Base-by-base conservation (phyloP, 2,329 filamentous ascomycete genomes). In the Colletotrichum filicis region DNA sequence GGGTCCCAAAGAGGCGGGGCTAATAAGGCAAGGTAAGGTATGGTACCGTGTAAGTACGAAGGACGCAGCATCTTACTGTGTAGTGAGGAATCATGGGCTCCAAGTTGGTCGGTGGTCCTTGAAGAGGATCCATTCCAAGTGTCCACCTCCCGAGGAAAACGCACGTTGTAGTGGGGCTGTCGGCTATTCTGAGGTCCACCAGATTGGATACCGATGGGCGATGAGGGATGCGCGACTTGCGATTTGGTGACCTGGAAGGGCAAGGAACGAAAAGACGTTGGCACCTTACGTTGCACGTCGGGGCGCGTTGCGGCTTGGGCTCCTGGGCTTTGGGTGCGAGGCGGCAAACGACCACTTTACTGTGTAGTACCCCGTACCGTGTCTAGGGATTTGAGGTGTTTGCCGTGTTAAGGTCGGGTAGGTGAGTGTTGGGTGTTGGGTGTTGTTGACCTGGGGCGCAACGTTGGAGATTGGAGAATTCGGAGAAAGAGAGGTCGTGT, bases 131-230 rank as follows among this genome's bases (percentile, higher is more conserved):
- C 62, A 65, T 65, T 16, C 32, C 32, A n/a, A 56, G 22, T 56
- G 24, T 37, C 62, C 62, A 64, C 62, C 52, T 65, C 28, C 32
- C 62, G 42, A 30, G 30, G 30, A 30, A 64, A 64, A 55, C 61
- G 14, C 49, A 56, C 49, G 32, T 22, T 65, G 52, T 14, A 37
- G 62, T 56, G 52, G 62, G 62, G 49, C 52, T 26, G 32, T 57
- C 52, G 62, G 52, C 52, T 46, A 42, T 56, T 62, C 14, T 49
- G 46, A 56, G 62, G 24, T 65, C 32, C 53, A 28, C 52, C 32
- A 57, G n/a, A 30, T 28, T 37, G 24, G 30, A 61, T 12, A 37
- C 32, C 19, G 28, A 26, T 35, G 32, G 11, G 32, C 19, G 32
- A 16, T 28, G 60, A 35, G 30, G 6, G 28, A 26, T 56, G 53